Conservation (phyloP, 805 yeast genomes). For the Ogataea nakhonphanomensis region DNA sequence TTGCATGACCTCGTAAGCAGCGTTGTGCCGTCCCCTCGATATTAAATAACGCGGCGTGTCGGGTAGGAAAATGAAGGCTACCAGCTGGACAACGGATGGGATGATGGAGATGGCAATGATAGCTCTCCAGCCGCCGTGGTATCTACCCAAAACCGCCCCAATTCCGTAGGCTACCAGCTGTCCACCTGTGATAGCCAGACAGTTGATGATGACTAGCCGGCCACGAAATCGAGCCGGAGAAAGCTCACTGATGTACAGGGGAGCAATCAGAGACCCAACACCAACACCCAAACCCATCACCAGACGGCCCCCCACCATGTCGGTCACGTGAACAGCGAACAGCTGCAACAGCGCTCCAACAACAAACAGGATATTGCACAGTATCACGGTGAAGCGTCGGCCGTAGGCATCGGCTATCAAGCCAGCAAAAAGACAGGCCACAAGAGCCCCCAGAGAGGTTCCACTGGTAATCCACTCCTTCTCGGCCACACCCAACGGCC, state of each 20-base stretch:
- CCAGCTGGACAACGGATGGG: constrained; percentile 47
- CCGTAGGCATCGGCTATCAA: constrained; percentile 47
- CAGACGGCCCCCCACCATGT: constrained; percentile 52
- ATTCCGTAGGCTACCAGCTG: constrained; percentile 51
- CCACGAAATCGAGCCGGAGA: constrained; percentile 54
- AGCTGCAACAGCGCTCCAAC: constrained; percentile 48
- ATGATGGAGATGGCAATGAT: constrained; percentile 49
- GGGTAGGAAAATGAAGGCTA: constrained; percentile 45
- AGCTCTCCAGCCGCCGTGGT: constrained; percentile 49
- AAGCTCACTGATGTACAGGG: constrained; percentile 50
- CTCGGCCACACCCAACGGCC: constrained; percentile 40
- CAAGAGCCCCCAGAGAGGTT: constrained; percentile 53
- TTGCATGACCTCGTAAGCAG: constrained; percentile 39
- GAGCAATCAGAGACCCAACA: constrained; percentile 51
- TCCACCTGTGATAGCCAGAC: constrained; percentile 55
- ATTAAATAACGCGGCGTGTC: constrained; percentile 55
- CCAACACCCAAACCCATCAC: constrained; percentile 56
- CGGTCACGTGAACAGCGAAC: constrained; percentile 41
- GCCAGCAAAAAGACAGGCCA: constrained; percentile 50
- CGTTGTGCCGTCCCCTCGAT: constrained; percentile 38
- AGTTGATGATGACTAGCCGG: constrained; percentile 48
- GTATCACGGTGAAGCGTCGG: constrained; percentile 42
- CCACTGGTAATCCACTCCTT: constrained; percentile 53
- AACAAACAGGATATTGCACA: constrained; percentile 45
- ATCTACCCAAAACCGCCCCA: constrained; percentile 45